phyloP scores from a whole-genome alignment of 768 basidiomycete species.

The Saitozyma sp. region DNA sequence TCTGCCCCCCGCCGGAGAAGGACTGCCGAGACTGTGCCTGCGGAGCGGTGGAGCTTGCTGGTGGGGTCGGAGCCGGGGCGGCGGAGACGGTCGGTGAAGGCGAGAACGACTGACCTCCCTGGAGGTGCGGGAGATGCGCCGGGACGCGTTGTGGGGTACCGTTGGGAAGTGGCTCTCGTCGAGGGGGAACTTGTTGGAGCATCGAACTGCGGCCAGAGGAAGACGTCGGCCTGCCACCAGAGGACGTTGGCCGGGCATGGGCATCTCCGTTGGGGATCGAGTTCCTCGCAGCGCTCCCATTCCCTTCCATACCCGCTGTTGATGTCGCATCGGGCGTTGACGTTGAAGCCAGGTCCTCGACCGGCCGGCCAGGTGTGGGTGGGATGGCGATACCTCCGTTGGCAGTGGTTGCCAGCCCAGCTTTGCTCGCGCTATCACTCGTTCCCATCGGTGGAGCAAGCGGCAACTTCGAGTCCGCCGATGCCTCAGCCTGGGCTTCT shows the following conservation, averaged over 20 bases:
- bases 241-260: too few relatives aligned
- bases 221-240: too few relatives aligned
- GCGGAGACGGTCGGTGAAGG: neutral
- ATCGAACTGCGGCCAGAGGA: too few relatives aligned
- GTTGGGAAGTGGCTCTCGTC: slow-evolving; percentile 2
- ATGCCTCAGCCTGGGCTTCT: neutral
- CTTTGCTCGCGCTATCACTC: neutral
- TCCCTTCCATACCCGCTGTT: neutral
- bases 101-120: too few relatives aligned
- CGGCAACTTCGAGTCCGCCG: neutral
- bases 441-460: neutral
- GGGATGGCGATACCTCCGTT: neutral
- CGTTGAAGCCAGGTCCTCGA: neutral
- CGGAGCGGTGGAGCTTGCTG: neutral
- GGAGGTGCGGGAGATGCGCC: neutral
- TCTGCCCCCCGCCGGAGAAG: neutral
- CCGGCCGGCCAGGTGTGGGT: neutral
- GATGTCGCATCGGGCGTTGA: slow-evolving; percentile 2
- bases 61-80: neutral
- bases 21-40: neutral
- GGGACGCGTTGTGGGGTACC: neutral
- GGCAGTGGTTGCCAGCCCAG: neutral
- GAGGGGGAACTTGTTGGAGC: too few relatives aligned
- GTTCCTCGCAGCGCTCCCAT: too few relatives aligned
- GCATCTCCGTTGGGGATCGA: too few relatives aligned